Base-by-base conservation (phyloP, 2,329 filamentous ascomycete genomes). In the Aspergillus aculeatus region DNA sequence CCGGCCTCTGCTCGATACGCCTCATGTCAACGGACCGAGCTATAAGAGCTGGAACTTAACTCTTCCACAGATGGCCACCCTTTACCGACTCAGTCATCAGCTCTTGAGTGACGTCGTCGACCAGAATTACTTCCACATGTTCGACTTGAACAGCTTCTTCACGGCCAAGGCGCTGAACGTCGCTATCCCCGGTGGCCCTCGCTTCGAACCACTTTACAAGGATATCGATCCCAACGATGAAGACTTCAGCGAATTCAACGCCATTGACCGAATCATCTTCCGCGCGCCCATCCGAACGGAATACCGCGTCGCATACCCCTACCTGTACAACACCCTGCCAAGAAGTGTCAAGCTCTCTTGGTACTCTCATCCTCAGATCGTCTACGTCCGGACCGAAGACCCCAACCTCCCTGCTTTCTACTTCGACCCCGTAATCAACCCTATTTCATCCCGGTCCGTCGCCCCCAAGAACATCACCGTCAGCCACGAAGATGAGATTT, bases 191-290 rank as follows among this genome's bases (percentile, higher is more conserved):
- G 95, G 95, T 73, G 96, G 95, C 10, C 95, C 95, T 62, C 88
- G 95, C 31, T 99, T 99, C 65, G 95, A 99, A 77, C 95, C 95
- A 24, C 77, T 99, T 21, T 99, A 97, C 82, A 99, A 99, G 78
- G 95, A 99, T 69, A 93, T 99, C 62, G 93, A 99, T 75, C 95
- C 95, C 2, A 99, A 99, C 69, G 94, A 98, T 68, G 95, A 99
- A 76, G 95, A 99, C 73, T 99, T 99, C 77, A 95, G 95, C 77
- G 95, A 99, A 77, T 99, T 99, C 83, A 99, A 99, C 72, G 95
- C 95, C 35, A 99, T 99, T 69, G 95, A 99, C 72, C 91, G 96
- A 68, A 99, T 99, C 77, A 99, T 99, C 67, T 99, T 99, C 83
- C 90, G 95, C 65, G 89, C 90, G 50, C 93, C 94, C 0, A 96